phyloP scores from a whole-genome alignment of 805 yeast species.

The Wickerhamiella azymoides region DNA sequence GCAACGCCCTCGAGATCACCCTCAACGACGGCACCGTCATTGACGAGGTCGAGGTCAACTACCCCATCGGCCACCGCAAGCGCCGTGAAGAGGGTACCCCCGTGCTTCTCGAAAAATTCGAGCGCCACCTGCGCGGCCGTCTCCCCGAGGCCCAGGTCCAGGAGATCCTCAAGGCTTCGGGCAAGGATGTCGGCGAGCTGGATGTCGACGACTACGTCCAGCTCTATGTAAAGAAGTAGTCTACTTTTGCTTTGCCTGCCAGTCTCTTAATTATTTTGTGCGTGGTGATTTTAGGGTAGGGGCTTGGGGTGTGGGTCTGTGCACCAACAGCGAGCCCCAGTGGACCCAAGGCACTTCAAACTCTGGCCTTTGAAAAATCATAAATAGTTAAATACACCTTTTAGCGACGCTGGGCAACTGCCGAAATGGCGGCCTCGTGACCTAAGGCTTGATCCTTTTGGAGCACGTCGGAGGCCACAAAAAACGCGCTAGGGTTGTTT shows the following conservation, averaged over 20 bases:
- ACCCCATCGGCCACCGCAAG: slow-evolving; percentile 44
- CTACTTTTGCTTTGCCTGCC: background rate
- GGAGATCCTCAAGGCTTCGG: slow-evolving; percentile 27
- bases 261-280: background rate
- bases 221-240: slow-evolving; percentile 25
- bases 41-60: slow-evolving; percentile 40
- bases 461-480: too few relatives aligned
- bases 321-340: too few relatives aligned
- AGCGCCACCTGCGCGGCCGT: slow-evolving; percentile 37
- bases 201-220: slow-evolving; percentile 38
- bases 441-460: too few relatives aligned
- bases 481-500: too few relatives aligned
- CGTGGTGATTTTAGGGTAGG: background rate
- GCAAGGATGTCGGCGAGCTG: slow-evolving; percentile 27
- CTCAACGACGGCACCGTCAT: slow-evolving; percentile 40
- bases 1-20: slow-evolving; percentile 39
- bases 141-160: slow-evolving; percentile 29
- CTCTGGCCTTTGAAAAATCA: too few relatives aligned
- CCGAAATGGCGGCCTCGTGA: too few relatives aligned
- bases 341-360: too few relatives aligned
- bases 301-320: background rate
- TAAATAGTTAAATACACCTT: too few relatives aligned
- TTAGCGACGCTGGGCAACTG: too few relatives aligned
- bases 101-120: slow-evolving; percentile 36
- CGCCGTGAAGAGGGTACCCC: slow-evolving; percentile 51